Conservation (phyloP, 2,329 filamentous ascomycete genomes). For the Botrytis porri region DNA sequence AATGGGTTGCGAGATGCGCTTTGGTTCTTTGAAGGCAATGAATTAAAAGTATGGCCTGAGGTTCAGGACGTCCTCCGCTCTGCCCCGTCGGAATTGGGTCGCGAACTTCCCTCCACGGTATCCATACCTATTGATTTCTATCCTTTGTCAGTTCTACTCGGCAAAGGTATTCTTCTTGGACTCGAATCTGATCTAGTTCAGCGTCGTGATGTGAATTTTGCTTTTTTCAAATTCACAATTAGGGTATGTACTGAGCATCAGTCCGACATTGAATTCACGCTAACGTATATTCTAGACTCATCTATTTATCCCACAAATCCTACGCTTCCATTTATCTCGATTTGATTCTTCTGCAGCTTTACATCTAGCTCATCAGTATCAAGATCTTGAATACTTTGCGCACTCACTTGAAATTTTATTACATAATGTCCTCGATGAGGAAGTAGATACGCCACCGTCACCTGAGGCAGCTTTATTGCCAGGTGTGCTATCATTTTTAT, state of each 20-base stretch:
- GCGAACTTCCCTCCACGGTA: constrained; percentile 71
- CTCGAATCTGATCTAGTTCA: constrained; percentile 93
- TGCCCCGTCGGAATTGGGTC: constrained; percentile 60
- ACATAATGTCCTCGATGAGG: constrained; percentile 90
- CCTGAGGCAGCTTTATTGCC: constrained; percentile 64
- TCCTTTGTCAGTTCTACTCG: constrained; percentile 80
- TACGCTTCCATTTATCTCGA: constrained; percentile 73
- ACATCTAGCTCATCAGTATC: constrained; percentile 78
- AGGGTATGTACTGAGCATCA: constrained; percentile 59
- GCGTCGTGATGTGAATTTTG: constrained; percentile 85
- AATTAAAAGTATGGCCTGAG: constrained; percentile 86
- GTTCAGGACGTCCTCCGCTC: constrained; percentile 78
- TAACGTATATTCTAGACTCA: constrained; percentile 63
- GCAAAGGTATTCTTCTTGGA: constrained; percentile 85
- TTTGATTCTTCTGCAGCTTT: constrained; percentile 79
- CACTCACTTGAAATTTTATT: constrained; percentile 90
- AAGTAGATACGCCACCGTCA: constrained; percentile 71
- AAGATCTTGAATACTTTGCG: constrained; percentile 84
- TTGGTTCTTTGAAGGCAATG: constrained; percentile 89
- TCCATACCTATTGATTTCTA: constrained; percentile 91
- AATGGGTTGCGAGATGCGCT: constrained; percentile 71
- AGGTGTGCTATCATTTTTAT: constrained; percentile 60
- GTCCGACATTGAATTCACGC: background rate
- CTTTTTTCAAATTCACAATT: constrained; percentile 83
- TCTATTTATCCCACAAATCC: constrained; percentile 83